Evolutionary conservation across 129 eudicot genomes (phyloP).

Genomic region (Lactuca sativa): DNA sequence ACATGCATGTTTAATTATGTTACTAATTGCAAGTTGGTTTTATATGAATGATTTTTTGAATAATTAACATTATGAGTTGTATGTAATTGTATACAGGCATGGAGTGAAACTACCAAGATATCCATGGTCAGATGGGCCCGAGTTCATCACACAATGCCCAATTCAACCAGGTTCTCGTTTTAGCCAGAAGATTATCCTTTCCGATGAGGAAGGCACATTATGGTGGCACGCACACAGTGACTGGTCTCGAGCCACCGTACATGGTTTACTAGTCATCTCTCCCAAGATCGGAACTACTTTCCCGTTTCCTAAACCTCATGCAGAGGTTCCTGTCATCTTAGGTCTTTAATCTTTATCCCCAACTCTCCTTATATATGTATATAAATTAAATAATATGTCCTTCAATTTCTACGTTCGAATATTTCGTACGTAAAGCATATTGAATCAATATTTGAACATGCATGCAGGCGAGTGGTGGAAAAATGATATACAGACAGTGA

Average conservation of each 20-base stretch:
- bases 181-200: constrained; percentile 37
- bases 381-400: no score
- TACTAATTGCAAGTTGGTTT: not conserved
- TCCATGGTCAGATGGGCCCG: constrained; percentile 75
- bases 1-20: not conserved
- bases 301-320: constrained; percentile 55
- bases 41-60: not conserved
- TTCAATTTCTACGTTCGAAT: no score
- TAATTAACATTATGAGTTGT: no score
- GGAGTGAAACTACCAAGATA: constrained; percentile 59
- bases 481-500: constrained; percentile 36
- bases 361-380: not conserved
- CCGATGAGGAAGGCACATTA: constrained; percentile 54
- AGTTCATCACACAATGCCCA: constrained; percentile 53
- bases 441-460: not conserved
- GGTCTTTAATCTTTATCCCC: constrained; percentile 25
- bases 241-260: constrained; percentile 60
- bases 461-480: constrained; percentile 62
- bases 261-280: constrained; percentile 42
- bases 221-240: constrained; percentile 74
- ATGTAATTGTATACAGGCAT: constrained; percentile 34
- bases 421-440: not conserved
- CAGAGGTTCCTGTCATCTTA: constrained; percentile 47
- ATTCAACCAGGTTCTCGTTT: constrained; percentile 48
- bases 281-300: constrained; percentile 37